Evolutionary conservation across 768 basidiomycete genomes (phyloP), one percentile per base, ranked within the genome.

Genomic region (Agrocybe praecox): DNA sequence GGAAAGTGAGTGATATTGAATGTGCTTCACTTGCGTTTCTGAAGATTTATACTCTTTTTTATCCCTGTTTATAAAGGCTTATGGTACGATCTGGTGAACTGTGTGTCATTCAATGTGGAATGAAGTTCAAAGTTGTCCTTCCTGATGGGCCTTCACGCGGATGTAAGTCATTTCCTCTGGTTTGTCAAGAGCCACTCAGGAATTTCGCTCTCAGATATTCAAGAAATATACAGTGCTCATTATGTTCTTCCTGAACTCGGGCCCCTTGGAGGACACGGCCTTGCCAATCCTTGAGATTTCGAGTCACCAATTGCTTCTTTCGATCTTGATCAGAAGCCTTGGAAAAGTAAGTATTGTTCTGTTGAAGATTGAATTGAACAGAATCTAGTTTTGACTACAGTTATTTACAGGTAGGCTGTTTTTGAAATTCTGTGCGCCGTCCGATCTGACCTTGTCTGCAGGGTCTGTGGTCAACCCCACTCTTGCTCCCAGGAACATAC

Each of bases 61-160:
- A 6, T 46, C 2, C 55, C n/a, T 40, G 5, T 40, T 14, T 40
- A n/a, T n/a, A n/a, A n/a, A 86, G 84, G 61, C 55, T 88, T 57
- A 85, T 86, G 85, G 84, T 80, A 11, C 69, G 81, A 11, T 81
- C 86, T 18, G 88, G 88, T 10, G 88, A 89, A 66, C 69, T 88
- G 19, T 74, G 80, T 18, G 86, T 88, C 50, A 80, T 88, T 56
- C 86, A 85, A 65, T 78, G 86, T 4, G 87, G 87, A 2, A 81
- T 88, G 64, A 82, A 84, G 66, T 87, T 85, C 76, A 87, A 84
- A 77, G 85, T 84, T 33, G 55, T 68, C 4, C 73, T 86, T 18
- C 84, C 83, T 6, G 84, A 86, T 65, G 83, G 83, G 6, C 82
- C 84, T 24, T 81, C 81, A 7, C 80, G 84, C 45, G 86, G 86